A percentile compares a stretch with the other conserved stretches of the same genome.
Evolutionary conservation across 345 rosid genomes (phyloP).

Genomic region (Euphorbia pulcherrima): DNA sequence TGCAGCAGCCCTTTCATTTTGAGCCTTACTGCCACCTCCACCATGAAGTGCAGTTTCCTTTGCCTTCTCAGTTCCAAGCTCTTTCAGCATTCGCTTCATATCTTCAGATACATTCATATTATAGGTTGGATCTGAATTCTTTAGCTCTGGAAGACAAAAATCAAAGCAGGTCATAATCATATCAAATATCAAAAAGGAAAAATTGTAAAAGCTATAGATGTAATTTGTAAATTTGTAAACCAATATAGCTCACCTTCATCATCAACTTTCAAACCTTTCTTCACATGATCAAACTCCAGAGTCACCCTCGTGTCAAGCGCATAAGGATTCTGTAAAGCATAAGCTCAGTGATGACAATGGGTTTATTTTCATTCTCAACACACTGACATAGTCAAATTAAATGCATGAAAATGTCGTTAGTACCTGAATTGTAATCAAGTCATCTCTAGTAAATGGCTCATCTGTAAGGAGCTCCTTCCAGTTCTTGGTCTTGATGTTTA

Average conservation of each 20-base stretch:
- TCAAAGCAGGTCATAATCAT: slow-evolving; percentile 6
- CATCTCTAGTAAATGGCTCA: slow-evolving; percentile 71
- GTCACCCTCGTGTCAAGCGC: slow-evolving; percentile 60
- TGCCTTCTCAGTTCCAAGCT: slow-evolving; percentile 90
- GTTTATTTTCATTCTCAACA: not conserved
- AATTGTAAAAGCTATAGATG: too few species aligned
- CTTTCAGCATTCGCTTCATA: slow-evolving; percentile 81
- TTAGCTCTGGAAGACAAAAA: slow-evolving; percentile 43
- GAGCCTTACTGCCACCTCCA: slow-evolving; percentile 94
- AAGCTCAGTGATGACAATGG: slow-evolving; percentile 10
- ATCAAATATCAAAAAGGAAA: slow-evolving; percentile 6
- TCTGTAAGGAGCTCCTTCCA: slow-evolving; percentile 92
- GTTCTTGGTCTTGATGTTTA: slow-evolving; percentile 86
- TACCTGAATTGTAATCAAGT: slow-evolving; percentile 83
- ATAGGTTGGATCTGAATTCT: slow-evolving; percentile 66
- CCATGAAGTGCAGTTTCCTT: slow-evolving; percentile 79
- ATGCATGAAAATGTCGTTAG: slow-evolving; percentile 3
- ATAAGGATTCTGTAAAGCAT: slow-evolving; percentile 66
- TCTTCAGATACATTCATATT: slow-evolving; percentile 75
- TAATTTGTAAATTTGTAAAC: too few species aligned
- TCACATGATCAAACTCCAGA: slow-evolving; percentile 86
- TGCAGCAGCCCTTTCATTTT: slow-evolving; percentile 91
- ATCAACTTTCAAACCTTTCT: slow-evolving; percentile 64
- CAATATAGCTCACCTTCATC: slow-evolving; percentile 60
- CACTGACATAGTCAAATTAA: slow-evolving; percentile 5